Evolutionary conservation across 306 rosid genomes (phyloP).

Genomic region (Bauhinia variegata): DNA sequence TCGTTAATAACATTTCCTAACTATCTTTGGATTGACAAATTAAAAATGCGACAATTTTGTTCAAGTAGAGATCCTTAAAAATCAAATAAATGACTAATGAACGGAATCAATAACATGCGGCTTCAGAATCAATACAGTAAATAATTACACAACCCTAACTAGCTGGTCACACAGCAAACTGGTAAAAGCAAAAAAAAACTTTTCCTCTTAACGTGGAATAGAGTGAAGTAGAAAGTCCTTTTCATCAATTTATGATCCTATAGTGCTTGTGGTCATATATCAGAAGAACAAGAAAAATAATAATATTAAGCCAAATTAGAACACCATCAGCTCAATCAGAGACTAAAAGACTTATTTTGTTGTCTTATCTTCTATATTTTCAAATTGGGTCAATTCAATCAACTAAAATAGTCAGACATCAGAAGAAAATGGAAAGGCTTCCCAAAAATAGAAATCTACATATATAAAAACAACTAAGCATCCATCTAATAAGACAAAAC

Average conservation of each 20-base stretch:
- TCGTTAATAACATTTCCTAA: not conserved
- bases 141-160: not conserved
- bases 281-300: constrained; percentile 15
- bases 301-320: constrained; percentile 7
- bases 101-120: not conserved
- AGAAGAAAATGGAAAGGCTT: not conserved
- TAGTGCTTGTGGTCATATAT: too few species aligned
- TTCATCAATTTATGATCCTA: not conserved
- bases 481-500: constrained; percentile 30
- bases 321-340: not conserved
- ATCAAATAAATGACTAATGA: not conserved
- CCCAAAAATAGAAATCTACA: constrained; percentile 15
- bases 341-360: not conserved
- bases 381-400: too few species aligned
- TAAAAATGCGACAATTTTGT: too few species aligned
- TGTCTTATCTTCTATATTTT: too few species aligned
- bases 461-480: not conserved
- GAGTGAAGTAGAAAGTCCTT: constrained; percentile 13
- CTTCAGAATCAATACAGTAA: constrained; percentile 6
- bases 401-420: not conserved
- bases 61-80: not conserved
- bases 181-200: not conserved
- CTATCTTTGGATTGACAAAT: too few species aligned
- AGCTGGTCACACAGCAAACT: not conserved
- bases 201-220: not conserved